Evolutionary conservation across 1,284 basidiomycete genomes (phyloP), one percentile per base, ranked within the genome.

Genomic region (Ganoderma lingzhi): DNA sequence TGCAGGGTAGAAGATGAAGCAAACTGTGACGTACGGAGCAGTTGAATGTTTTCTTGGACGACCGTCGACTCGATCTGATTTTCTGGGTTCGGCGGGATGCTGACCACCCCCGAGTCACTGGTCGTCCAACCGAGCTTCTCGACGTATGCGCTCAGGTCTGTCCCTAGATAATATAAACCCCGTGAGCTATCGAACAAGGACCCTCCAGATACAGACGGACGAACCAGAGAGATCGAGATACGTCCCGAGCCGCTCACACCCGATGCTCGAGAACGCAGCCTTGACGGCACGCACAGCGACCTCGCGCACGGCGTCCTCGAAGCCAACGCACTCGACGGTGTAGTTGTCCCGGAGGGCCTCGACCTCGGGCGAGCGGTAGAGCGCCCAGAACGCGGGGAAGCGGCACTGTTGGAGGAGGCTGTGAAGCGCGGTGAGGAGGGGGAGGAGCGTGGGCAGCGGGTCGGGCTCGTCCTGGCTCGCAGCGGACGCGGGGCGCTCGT

Each of bases 41-140:
- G 85, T 80, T 93, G 93, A 73, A 98, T 93, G 75, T 87, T 91
- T 84, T 98, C 96, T 81, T 95, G 94, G 58, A 97, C 93, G 53
- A 97, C 89, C n/a, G 94, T 94, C 0, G 96, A 94, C 80, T 96
- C 94, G 77, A 98, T 95, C 78, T 96, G 93, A 82, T 98, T 98
- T 81, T 97, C 95, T n/a, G 93, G 93, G 81, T 96, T 97, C 63
- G 90, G 87, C 51, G 96, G 96, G 66, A 98, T 86, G 35, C 81
- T 84, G 61, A 96, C 87, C 14, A 90, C 87, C 19, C 88, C 89
- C 6, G 82, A 84, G 9, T 85, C 82, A 75, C 96, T 89, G 44
- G 92, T 74, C 55, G 83, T 84, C 97, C 96, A 98, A 28, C 91
- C 94, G 62, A 92, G 84, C 74, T 90, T 88, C 74, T 85, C 80